Percentiles rank a stretch among this genome's conserved stretches.
phyloP scores from a whole-genome alignment of 257 asterid genomes.

The Solanum neorickii region DNA sequence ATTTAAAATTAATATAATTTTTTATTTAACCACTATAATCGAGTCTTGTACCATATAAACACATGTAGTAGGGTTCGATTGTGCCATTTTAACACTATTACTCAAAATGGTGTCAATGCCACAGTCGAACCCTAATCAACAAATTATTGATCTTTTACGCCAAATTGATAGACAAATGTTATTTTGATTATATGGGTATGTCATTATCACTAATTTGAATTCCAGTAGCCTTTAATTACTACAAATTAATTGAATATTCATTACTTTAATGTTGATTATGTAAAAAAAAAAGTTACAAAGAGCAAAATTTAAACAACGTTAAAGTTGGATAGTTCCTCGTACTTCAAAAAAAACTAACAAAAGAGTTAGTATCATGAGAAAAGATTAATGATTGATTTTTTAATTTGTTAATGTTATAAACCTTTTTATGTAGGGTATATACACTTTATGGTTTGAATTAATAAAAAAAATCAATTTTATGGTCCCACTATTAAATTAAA shows the following conservation, averaged over 20 bases:
- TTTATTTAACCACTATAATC: neutral
- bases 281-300: neutral
- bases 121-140: too few relatives aligned
- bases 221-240: neutral
- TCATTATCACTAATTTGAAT: neutral
- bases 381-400: neutral
- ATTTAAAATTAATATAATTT: neutral
- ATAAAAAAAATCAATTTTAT: neutral
- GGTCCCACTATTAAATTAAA: neutral
- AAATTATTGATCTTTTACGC: neutral
- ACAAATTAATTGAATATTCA: neutral
- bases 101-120: too few relatives aligned
- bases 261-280: neutral
- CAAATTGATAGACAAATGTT: neutral
- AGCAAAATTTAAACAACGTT: neutral
- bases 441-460: neutral
- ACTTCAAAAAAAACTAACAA: neutral
- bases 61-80: neutral
- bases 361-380: neutral
- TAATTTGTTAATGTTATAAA: neutral
- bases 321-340: neutral
- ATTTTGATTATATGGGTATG: neutral
- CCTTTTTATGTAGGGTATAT: neutral
- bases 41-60: neutral
- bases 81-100: neutral